phyloP scores from a whole-genome alignment of 495 filamentous ascomycete species.

The Hyaloscypha variabilis region DNA sequence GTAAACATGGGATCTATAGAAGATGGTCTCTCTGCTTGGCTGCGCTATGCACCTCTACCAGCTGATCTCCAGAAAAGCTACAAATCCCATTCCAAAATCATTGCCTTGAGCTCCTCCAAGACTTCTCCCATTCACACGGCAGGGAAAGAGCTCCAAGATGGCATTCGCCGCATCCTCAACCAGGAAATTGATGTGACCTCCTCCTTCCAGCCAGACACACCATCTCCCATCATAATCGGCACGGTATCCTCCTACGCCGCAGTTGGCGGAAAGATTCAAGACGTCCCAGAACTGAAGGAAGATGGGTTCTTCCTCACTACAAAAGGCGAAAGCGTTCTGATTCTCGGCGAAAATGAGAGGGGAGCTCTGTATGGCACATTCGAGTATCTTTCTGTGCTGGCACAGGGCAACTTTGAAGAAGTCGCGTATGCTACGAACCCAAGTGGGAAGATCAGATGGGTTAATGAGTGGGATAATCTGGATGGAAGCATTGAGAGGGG shows the following conservation, averaged over 20 bases:
- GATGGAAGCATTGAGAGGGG: constrained; percentile 71
- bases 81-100: constrained; percentile 47
- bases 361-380: constrained; percentile 72
- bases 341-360: constrained; percentile 68
- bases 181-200: constrained; percentile 40
- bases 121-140: constrained; percentile 60
- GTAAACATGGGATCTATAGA: too few relatives aligned
- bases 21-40: constrained; percentile 64
- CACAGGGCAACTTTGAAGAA: constrained; percentile 60
- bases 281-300: constrained; percentile 49
- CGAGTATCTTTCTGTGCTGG: constrained; percentile 66
- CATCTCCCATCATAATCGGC: constrained; percentile 57
- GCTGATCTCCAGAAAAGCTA: too few relatives aligned
- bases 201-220: constrained; percentile 28
- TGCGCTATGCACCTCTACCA: constrained; percentile 64
- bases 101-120: constrained; percentile 54
- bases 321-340: constrained; percentile 48
- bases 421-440: constrained; percentile 59
- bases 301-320: constrained; percentile 67
- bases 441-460: constrained; percentile 65
- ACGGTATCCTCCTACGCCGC: constrained; percentile 55
- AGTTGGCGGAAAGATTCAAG: constrained; percentile 36
- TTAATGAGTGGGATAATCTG: constrained; percentile 77
- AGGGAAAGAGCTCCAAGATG: constrained; percentile 59
- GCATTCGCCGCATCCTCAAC: constrained; percentile 57